Evolutionary conservation across 345 rosid genomes (phyloP), one percentile per base, ranked within the genome.

Genomic region (Rhodomyrtus tomentosa): DNA sequence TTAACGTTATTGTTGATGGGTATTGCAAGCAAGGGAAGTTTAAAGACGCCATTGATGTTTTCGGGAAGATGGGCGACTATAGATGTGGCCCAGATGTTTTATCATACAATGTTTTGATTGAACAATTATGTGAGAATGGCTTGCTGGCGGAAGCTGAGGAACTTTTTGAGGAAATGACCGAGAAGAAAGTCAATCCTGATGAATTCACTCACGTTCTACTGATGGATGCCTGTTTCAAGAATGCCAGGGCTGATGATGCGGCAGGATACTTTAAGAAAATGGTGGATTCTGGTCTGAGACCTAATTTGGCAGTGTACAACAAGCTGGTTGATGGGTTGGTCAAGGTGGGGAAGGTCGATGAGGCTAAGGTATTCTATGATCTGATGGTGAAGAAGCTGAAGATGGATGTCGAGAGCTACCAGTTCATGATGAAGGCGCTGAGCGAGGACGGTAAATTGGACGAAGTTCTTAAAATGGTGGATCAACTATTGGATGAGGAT

Each of bases 1-100:
- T 94, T 88, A 96, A 96, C 88, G 98, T 94, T 50, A 91, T 94
- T 91, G 94, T 87, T 6, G 94, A 94, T 90, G 98, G 99, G 25
- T 93, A 91, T 85, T 95, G 95, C 27, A 89, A 86, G 2, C 90
- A 92, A 82, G 92, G 91, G 48, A 92, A 86, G 89, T 96, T 93
- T 84, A 88, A 80, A 58, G 97, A 95, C 40, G 97, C 98, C 5
- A 81, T 95, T 80, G 92, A 92, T 51, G 92, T 91, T 87, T 96
- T 95, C 53, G 88, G 90, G 93, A 91, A 86, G 87, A 93, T 93
- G 93, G 89, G 91, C 53, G 88, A 91, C 62, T 93, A 89, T 87
- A 92, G 94, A 82, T 94, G 97, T 84, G 91, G 84, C 84, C 95
- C 97, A 0, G 98, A 95, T 87, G 88, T 91, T 7, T 85, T 94